phyloP scores from a whole-genome alignment of 306 rosid genomes.

The Cicer cuneatum region DNA sequence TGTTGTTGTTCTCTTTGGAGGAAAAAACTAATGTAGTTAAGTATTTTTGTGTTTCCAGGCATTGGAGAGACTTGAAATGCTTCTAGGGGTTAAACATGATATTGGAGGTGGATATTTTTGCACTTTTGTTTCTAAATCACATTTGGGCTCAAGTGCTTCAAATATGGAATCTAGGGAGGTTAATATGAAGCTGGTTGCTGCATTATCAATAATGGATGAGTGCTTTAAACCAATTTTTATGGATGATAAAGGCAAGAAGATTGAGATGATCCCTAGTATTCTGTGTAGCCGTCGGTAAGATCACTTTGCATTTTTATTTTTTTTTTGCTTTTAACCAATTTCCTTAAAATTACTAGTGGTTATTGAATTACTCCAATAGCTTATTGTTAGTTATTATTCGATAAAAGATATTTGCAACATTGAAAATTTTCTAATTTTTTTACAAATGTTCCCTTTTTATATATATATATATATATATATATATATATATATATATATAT shows the following conservation, averaged over 20 bases:
- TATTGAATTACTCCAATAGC: no score
- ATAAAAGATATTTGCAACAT: no score
- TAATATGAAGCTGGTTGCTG: constrained; percentile 78
- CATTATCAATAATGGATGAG: constrained; percentile 77
- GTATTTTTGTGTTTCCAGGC: constrained; percentile 60
- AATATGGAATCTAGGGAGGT: constrained; percentile 51
- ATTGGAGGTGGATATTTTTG: constrained; percentile 79
- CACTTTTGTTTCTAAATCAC: constrained; percentile 60
- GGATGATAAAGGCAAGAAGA: constrained; percentile 70
- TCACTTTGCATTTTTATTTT: constrained; percentile 4
- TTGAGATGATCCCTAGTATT: constrained; percentile 74
- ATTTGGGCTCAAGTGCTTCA: constrained; percentile 41
- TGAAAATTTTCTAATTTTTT: no score
- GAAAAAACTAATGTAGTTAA: constrained; percentile 8
- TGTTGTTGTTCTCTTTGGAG: neutral
- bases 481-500: no score
- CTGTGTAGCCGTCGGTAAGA: constrained; percentile 77
- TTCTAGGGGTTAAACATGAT: constrained; percentile 72
- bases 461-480: no score
- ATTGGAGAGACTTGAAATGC: constrained; percentile 60
- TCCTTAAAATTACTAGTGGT: neutral
- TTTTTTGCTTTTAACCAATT: neutral
- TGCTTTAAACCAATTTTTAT: constrained; percentile 72
- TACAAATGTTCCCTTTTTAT: no score
- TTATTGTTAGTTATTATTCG: no score